Percentiles rank a stretch among this genome's conserved stretches.
These are phyloP conservation scores for Cardamine chenopodiifolia DNA, from an alignment of 345 rosid species.

Conservation along the genomic window DNA sequence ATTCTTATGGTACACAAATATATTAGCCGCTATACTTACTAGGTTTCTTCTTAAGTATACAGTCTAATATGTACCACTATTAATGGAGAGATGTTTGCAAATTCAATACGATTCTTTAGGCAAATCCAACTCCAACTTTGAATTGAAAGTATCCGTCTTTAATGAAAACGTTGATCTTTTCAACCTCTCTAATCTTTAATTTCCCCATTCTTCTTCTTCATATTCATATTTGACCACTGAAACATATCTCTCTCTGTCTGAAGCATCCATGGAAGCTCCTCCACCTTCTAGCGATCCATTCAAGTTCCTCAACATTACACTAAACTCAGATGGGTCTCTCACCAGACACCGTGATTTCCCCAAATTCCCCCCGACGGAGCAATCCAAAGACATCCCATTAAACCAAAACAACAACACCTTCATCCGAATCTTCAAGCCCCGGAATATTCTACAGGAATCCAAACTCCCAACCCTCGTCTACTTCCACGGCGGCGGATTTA, in stretches of 20 bases:
- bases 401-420: slow-evolving; percentile 55
- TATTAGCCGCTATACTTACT: slow-evolving; percentile 31
- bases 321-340: slow-evolving; percentile 71
- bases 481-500: slow-evolving; percentile 83
- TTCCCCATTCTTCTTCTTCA: slow-evolving; percentile 11
- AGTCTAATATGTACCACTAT: slow-evolving; percentile 26
- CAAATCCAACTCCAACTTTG: slow-evolving; percentile 25
- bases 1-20: neutral
- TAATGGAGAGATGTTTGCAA: slow-evolving; percentile 28
- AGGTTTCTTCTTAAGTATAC: neutral
- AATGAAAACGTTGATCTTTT: slow-evolving; percentile 24
- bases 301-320: slow-evolving; percentile 55
- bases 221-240: slow-evolving; percentile 16
- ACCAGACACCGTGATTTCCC: slow-evolving; percentile 53
- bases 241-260: neutral
- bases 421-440: slow-evolving; percentile 64
- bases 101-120: slow-evolving; percentile 23
- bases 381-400: slow-evolving; percentile 58
- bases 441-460: slow-evolving; percentile 40
- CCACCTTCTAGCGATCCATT: slow-evolving; percentile 53
- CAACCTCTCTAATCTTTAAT: slow-evolving; percentile 2
- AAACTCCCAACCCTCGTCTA: slow-evolving; percentile 67
- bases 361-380: slow-evolving; percentile 42
- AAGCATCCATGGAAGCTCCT: slow-evolving; percentile 42
- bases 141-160: slow-evolving; percentile 5